Conservation (phyloP, 345 rosid genomes). For the Ceriops zippeliana region DNA sequence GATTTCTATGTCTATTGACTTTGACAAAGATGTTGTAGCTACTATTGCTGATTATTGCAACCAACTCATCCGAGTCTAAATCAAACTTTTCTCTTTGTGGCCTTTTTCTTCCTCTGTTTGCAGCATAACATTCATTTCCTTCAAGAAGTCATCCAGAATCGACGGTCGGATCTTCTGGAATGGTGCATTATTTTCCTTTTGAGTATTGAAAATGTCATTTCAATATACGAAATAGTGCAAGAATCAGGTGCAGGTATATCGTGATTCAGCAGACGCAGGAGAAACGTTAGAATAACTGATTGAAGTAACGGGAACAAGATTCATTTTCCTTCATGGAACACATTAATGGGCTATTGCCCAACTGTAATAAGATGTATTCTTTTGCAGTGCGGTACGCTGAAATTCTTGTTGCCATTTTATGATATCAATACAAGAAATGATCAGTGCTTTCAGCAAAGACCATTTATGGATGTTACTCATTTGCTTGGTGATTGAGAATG, state of each 20-base stretch:
- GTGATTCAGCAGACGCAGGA: constrained; percentile 11
- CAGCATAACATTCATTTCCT: constrained; percentile 97
- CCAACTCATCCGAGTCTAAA: background rate
- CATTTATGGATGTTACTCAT: too few relatives aligned
- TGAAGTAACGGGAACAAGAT: background rate
- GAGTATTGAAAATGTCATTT: constrained; percentile 64
- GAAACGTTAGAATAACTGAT: background rate
- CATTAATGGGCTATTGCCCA: background rate
- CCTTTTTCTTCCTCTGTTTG: constrained; percentile 15
- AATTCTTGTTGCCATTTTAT: background rate
- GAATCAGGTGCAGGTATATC: constrained; percentile 37
- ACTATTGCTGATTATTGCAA: background rate
- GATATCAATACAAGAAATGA: background rate
- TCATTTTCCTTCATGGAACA: background rate
- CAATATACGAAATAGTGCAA: constrained; percentile 62
- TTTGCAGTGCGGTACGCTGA: background rate
- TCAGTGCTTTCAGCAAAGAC: too few relatives aligned
- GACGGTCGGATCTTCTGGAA: constrained; percentile 74
- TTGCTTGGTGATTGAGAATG: too few relatives aligned
- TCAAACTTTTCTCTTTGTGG: background rate
- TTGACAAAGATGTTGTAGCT: too few relatives aligned
- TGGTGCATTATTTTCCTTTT: constrained; percentile 88
- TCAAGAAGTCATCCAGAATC: constrained; percentile 82
- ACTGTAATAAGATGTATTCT: background rate
- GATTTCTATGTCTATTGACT: too few relatives aligned